A percentile compares a stretch with the other conserved stretches of the same genome.
These are phyloP conservation scores for Ogataea allantospora DNA, from an alignment of 805 yeast genomes.

Conservation along the genomic window DNA sequence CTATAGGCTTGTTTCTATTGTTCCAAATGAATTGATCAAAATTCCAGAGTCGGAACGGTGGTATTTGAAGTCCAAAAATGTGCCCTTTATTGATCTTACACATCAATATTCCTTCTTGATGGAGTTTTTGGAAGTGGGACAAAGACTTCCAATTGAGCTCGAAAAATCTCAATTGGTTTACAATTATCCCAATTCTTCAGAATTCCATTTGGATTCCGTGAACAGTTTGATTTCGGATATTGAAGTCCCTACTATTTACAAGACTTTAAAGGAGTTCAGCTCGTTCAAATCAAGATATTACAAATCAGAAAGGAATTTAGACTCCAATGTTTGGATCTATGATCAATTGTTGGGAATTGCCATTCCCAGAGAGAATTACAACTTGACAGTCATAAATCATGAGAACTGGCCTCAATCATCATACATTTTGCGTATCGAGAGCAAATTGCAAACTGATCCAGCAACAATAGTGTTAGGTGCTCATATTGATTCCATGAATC, in stretches of 20 bases:
- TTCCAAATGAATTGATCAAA: slow-evolving; percentile 10
- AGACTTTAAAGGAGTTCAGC: slow-evolving; percentile 14
- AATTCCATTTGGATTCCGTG: slow-evolving; percentile 39
- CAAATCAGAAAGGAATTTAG: slow-evolving; percentile 64
- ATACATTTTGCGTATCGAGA: slow-evolving; percentile 14
- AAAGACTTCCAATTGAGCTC: slow-evolving; percentile 1
- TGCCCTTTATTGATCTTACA: slow-evolving; percentile 44
- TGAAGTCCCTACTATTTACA: slow-evolving; percentile 11
- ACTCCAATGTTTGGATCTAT: slow-evolving; percentile 72
- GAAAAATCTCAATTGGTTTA: slow-evolving; percentile 27
- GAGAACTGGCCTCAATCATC: slow-evolving; percentile 23
- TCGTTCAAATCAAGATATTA: slow-evolving; percentile 66
- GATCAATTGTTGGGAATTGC: slow-evolving; percentile 19
- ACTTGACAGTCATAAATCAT: slow-evolving; percentile 17
- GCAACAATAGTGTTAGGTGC: slow-evolving; percentile 72
- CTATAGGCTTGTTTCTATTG: slow-evolving; percentile 8
- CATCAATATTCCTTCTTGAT: slow-evolving; percentile 8
- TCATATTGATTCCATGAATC: slow-evolving; percentile 81
- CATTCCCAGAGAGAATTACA: slow-evolving; percentile 8
- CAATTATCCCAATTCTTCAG: slow-evolving; percentile 51
- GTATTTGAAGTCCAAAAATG: slow-evolving; percentile 32
- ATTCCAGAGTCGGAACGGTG: slow-evolving; percentile 39
- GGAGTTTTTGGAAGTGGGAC: slow-evolving; percentile 1
- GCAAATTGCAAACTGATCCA: slow-evolving; percentile 19
- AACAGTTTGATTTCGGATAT: slow-evolving; percentile 13